Evolutionary conservation across 768 basidiomycete species (phyloP).

Genomic region (Rhodosporidiobolus sp.): DNA sequence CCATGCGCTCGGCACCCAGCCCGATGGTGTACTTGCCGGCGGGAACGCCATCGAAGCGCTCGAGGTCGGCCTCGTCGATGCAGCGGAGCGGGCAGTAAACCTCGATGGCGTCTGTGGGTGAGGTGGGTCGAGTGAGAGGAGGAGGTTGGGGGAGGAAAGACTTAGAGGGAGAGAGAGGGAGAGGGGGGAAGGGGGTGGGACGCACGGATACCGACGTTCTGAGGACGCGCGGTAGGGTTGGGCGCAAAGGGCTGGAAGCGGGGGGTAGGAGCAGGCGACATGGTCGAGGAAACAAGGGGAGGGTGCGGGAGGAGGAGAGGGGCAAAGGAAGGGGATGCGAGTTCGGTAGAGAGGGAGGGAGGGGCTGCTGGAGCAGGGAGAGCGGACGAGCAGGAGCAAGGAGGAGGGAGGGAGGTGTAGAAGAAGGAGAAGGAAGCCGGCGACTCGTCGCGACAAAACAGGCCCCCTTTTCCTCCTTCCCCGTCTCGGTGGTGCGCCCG

Average conservation of each 20-base stretch:
- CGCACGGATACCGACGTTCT: constrained; percentile 84
- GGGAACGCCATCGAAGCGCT: constrained; percentile 87
- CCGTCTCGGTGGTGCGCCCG: neutral
- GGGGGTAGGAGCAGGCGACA: constrained; percentile 8
- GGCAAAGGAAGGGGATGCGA: neutral
- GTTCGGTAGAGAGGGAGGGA: neutral
- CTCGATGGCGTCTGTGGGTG: constrained; percentile 62
- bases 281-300: neutral
- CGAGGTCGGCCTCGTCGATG: constrained; percentile 91
- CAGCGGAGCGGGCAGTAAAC: constrained; percentile 85
- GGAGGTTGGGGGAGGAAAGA: neutral
- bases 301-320: neutral
- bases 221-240: constrained; percentile 58
- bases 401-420: too few relatives aligned
- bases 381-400: neutral
- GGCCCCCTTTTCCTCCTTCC: neutral
- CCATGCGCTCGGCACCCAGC: constrained; percentile 96
- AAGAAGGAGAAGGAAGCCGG: neutral
- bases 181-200: neutral
- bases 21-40: constrained; percentile 99
- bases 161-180: neutral
- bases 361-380: neutral
- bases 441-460: neutral
- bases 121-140: neutral
- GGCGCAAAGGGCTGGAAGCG: constrained; percentile 28